These are phyloP conservation scores for Daldinia concentrica DNA, from an alignment of 495 filamentous ascomycete species.

Conservation along the genomic window DNA sequence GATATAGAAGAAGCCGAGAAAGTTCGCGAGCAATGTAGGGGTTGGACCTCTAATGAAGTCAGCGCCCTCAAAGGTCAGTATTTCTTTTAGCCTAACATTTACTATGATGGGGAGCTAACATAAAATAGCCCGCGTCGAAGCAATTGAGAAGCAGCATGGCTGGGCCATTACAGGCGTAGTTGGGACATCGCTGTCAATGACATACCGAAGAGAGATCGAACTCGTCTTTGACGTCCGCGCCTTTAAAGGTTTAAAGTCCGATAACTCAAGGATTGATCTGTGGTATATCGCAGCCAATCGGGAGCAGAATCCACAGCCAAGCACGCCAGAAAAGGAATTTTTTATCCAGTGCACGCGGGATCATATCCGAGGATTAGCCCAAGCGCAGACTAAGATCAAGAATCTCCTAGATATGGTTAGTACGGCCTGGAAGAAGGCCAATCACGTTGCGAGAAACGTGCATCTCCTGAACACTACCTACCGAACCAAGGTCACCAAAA, in stretches of 20 bases:
- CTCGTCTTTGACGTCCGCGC: conserved; percentile 76
- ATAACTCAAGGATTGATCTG: conserved; percentile 55
- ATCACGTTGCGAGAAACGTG: conserved; percentile 61
- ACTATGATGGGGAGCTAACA: conserved; percentile 23
- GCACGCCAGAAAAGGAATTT: conserved; percentile 69
- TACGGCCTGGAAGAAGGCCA: conserved; percentile 68
- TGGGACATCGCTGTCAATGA: conserved; percentile 72
- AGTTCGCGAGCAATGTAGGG: conserved; percentile 84
- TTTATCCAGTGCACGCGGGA: conserved; percentile 72
- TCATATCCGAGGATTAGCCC: conserved; percentile 62
- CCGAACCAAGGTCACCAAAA: conserved; percentile 63
- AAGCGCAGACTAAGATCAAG: conserved; percentile 60
- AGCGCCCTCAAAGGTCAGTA: conserved; percentile 72
- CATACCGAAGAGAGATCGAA: conserved; percentile 79
- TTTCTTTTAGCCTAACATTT: background rate
- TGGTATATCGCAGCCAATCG: conserved; percentile 64
- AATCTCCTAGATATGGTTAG: conserved; percentile 64
- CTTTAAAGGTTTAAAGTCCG: conserved; percentile 54
- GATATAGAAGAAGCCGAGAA: conserved; percentile 87
- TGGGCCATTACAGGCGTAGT: conserved; percentile 79
- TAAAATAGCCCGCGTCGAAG: conserved; percentile 68
- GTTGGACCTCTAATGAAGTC: conserved; percentile 86
- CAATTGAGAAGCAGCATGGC: conserved; percentile 73
- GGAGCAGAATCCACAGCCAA: conserved; percentile 57
- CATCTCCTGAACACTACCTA: conserved; percentile 62